Evolutionary conservation across 1,284 basidiomycete genomes (phyloP).

Genomic region (Pascua sp.): DNA sequence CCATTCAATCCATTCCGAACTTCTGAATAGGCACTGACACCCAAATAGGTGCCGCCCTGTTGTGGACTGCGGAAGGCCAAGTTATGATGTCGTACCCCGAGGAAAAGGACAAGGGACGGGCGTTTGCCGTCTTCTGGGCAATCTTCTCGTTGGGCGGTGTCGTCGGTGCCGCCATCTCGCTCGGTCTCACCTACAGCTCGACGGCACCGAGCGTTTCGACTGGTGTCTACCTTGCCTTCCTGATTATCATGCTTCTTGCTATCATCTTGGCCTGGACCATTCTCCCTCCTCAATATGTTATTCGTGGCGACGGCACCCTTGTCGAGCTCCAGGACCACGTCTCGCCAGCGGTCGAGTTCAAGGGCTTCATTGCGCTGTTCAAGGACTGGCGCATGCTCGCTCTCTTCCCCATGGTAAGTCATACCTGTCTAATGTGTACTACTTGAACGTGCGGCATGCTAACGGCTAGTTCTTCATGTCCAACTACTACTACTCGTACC

Average conservation of each 20-base stretch:
- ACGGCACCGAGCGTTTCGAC: conserved; percentile 33
- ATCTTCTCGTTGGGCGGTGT: conserved; percentile 52
- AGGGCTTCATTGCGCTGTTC: conserved; percentile 24
- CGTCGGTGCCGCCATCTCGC: conserved; percentile 51
- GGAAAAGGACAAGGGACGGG: conserved; percentile 50
- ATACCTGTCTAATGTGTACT: no score
- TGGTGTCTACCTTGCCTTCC: conserved; percentile 39
- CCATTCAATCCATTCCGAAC: no score
- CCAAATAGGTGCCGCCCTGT: conserved; percentile 10
- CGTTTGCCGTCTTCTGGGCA: conserved; percentile 52
- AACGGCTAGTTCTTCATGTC: conserved; percentile 26
- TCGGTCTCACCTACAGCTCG: conserved; percentile 36
- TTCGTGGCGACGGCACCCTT: conserved; percentile 35
- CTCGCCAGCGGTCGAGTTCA: conserved; percentile 24
- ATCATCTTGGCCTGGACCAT: conserved; percentile 32
- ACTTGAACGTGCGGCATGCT: no score
- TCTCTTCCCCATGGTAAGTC: conserved; percentile 30
- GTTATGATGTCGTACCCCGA: conserved; percentile 53
- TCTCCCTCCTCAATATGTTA: conserved; percentile 34
- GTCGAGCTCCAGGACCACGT: conserved; percentile 28
- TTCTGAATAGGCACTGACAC: no score
- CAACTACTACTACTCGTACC: conserved; percentile 40
- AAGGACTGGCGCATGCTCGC: conserved; percentile 36
- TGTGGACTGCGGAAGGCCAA: conserved; percentile 48
- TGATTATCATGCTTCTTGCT: conserved; percentile 42